Conservation (phyloP, 106 monocot species). For the Dendrobium nobile region DNA sequence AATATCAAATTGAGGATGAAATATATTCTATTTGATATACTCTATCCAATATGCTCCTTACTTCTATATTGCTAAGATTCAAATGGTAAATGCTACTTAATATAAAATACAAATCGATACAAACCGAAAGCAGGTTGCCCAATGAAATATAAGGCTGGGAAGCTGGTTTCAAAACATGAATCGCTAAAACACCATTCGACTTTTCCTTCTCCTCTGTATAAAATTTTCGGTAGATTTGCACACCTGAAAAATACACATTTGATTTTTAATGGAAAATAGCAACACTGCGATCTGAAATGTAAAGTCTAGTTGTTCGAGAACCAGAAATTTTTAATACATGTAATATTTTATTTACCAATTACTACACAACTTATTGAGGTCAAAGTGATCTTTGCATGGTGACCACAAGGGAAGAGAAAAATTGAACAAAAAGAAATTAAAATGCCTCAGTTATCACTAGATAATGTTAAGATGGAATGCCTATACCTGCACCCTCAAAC, state of each 20-base stretch:
- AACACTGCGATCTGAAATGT: neutral
- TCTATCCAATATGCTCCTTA: neutral
- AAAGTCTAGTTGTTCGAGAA: neutral
- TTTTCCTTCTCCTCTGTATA: constrained; percentile 80
- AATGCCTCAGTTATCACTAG: neutral
- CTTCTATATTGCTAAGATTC: neutral
- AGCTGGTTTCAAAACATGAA: constrained; percentile 57
- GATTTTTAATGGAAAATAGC: neutral
- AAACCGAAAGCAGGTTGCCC: constrained; percentile 53
- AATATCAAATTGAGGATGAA: neutral
- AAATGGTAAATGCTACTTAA: neutral
- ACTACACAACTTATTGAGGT: neutral
- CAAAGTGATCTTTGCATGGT: neutral
- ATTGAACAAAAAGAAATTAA: neutral
- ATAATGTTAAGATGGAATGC: neutral
- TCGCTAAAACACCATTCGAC: constrained; percentile 65
- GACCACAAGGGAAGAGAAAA: neutral
- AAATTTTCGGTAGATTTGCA: constrained; percentile 75
- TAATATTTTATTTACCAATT: neutral
- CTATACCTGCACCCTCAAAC: neutral
- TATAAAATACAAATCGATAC: constrained; percentile 10
- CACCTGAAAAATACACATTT: constrained; percentile 38
- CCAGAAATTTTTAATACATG: neutral
- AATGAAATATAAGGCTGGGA: constrained; percentile 56
- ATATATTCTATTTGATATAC: neutral